Evolutionary conservation across 495 filamentous ascomycete genomes (phyloP).

Genomic region (Hyaloscypha finlandica): DNA sequence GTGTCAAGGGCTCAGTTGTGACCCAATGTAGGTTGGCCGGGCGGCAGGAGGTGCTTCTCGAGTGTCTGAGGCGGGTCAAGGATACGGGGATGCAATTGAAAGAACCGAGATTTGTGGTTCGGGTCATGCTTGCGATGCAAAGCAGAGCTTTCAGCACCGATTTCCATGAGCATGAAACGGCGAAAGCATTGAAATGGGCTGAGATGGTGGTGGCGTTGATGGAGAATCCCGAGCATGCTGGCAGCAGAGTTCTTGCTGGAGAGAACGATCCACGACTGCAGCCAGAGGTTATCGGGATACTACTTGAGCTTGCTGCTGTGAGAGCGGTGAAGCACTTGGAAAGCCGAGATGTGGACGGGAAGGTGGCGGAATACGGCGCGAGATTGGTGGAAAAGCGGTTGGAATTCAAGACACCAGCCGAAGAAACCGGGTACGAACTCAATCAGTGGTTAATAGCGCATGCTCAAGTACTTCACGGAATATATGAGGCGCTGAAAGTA

Average conservation of each 20-base stretch:
- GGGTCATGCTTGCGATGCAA: constrained; percentile 55
- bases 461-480: constrained; percentile 42
- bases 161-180: constrained; percentile 36
- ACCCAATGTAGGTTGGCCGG: constrained; percentile 42
- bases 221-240: constrained; percentile 48
- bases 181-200: constrained; percentile 35
- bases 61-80: constrained; percentile 48
- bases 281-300: constrained; percentile 45
- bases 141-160: constrained; percentile 43
- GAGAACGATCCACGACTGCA: constrained; percentile 38
- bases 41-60: constrained; percentile 50
- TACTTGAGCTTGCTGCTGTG: constrained; percentile 48
- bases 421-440: background rate
- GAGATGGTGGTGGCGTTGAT: constrained; percentile 53
- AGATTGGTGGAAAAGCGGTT: constrained; percentile 33
- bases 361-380: constrained; percentile 41
- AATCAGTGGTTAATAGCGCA: constrained; percentile 31
- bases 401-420: background rate
- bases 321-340: constrained; percentile 37
- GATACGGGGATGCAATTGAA: constrained; percentile 55
- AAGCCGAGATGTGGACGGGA: constrained; percentile 36
- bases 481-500: constrained; percentile 41
- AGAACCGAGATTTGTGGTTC: constrained; percentile 39
- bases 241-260: constrained; percentile 12
- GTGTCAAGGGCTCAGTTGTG: constrained; percentile 7